Base-by-base conservation (phyloP, 441 rosid species). In the Gossypium davidsonii region DNA sequence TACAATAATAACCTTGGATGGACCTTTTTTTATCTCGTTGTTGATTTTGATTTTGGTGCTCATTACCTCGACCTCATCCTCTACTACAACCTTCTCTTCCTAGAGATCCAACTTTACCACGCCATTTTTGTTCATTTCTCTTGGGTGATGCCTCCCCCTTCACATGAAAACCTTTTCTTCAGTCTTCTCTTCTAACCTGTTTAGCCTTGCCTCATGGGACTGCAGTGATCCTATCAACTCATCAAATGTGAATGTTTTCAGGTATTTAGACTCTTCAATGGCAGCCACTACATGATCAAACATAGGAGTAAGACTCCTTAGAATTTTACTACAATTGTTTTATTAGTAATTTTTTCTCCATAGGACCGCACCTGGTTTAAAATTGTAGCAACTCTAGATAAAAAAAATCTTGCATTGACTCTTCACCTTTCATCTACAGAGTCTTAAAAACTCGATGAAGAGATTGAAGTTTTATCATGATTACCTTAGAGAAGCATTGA, bases 351-450 rank as follows among this genome's bases (percentile, higher is more conserved):
- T 1, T 31, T 31, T 31, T 31, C 37, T 31, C 37, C 0, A 31
- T 6, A 5, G 8, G 37, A 31, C 1, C 0, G 0, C 0, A 0
- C 1, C 1, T 5, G 0, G 7, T 31, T 31, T 6, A 31, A 5
- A 31, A 31, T 31, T 31, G 37, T 1, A 5, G 8, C 37, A 31
- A 31, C 8, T 31, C 7, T 31, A 31, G 8, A 31, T 31, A 31
- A 31, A 31, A 31, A 31, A 25, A 25, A 21, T 31, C 8, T 6
- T 31, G 1, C 7, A 31, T 6, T 6, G 37, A 31, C 8, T 31
- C 8, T 31, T 6, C 37, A 6, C 8, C 37, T 31, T 31, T 31
- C 7, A 5, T 31, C 1, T 31, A 0, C 7, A 5, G 1, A 1
- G 37, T 31, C 6, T 31, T 6, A 31, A 31, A 31, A 31, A 5